Base-by-base conservation (phyloP, 192 early-diverging fungal species). In the Podila horticola region DNA sequence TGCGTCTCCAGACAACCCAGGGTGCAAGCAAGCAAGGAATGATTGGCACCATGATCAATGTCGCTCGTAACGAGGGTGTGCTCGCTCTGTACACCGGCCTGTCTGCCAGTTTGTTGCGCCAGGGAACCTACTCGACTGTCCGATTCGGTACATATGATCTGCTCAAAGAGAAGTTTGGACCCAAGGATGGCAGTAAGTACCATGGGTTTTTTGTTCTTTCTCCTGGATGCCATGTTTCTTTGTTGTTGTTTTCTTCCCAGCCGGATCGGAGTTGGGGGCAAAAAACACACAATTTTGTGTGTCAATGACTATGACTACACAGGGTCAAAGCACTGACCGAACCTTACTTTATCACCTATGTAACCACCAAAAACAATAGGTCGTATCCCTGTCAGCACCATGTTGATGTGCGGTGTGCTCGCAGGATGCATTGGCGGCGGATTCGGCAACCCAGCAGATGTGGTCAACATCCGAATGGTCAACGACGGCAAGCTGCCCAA, bases 1-100 rank as follows among this genome's bases (percentile, higher is more conserved):
- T 99, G 30, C 91, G 96, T 11, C 79, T 97, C 55, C 97, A 99
- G 76, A 99, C 95, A 17, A 86, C 86, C 29, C 93, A 93, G 33
- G 91, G 91, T 4, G 74, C 84, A 20, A 79, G 64, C 3, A 79
- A 71, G 49, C 84, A 58, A 38, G 92, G 92, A 41, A 87, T 94
- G 84, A 89, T 94, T 15, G 86, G 90, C 66, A 93, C 93, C 60
- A 91, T 94, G 85, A 79, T 90, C 83, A 85, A 92, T 65, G 91
- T 92, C 17, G 72, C 94, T 74, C 83, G 88, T 24, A 88, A 86
- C 74, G 88, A 94, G 74, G 93, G 95, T 52, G 48, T 93, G 57
- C 36, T 85, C 58, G 88, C 90, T 57, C 66, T 97, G 61, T 92
- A 93, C 86, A 82, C 82, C 30, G 93, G 93, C 11, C 85, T 94